Percentiles rank a stretch among this genome's conserved stretches.
phyloP scores from a whole-genome alignment of 768 basidiomycete genomes.

The Russula sp. region DNA sequence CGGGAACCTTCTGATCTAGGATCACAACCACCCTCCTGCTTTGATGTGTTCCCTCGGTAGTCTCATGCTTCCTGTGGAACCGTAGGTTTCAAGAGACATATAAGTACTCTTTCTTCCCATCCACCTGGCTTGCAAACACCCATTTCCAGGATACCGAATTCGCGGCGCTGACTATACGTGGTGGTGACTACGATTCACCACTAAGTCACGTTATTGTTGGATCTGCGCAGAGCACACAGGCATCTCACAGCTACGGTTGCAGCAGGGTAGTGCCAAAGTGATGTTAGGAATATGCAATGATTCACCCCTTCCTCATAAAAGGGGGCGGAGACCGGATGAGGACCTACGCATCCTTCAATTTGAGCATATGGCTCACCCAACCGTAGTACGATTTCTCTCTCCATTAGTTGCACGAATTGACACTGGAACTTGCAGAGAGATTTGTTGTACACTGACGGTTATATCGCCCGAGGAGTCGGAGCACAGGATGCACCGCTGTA shows the following conservation, averaged over 20 bases:
- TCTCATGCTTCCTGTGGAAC: neutral
- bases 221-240: neutral
- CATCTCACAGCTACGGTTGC: neutral
- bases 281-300: neutral
- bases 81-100: neutral
- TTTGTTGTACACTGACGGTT: neutral
- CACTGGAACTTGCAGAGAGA: neutral
- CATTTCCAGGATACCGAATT: neutral
- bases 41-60: neutral
- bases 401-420: neutral
- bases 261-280: too few relatives aligned
- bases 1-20: too few relatives aligned
- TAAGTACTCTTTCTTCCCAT: neutral
- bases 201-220: neutral
- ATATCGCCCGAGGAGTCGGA: neutral
- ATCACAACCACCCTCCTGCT: neutral
- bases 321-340: neutral
- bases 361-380: neutral
- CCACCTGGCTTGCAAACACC: neutral
- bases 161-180: neutral
- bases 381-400: neutral
- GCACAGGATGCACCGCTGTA: neutral
- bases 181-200: neutral
- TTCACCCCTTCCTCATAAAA: neutral
- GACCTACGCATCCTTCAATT: neutral